phyloP scores from a whole-genome alignment of 768 basidiomycete genomes.

The Boletus sp. region DNA sequence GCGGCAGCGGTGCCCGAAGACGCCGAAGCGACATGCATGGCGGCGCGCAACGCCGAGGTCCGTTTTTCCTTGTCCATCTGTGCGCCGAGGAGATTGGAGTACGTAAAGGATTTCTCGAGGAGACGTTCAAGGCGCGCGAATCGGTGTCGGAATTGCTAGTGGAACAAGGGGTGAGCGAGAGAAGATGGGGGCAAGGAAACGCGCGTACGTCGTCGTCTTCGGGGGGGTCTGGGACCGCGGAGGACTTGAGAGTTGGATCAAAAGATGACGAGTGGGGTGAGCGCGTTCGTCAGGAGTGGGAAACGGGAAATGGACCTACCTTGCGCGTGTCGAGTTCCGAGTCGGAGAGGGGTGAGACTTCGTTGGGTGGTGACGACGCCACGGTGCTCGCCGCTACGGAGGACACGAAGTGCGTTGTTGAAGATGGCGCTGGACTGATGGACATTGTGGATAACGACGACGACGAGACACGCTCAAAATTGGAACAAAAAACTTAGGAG shows the following conservation, averaged over 20 bases:
- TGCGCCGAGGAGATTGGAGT: slow-evolving; percentile 63
- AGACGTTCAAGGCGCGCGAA: slow-evolving; percentile 58
- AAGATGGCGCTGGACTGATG: slow-evolving; percentile 14
- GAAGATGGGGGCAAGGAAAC: background rate
- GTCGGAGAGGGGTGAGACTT: background rate
- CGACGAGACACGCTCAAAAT: too few relatives aligned
- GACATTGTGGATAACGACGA: slow-evolving; percentile 17
- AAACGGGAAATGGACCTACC: slow-evolving; percentile 12
- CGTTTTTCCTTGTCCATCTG: slow-evolving; percentile 65
- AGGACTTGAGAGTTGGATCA: slow-evolving; percentile 7
- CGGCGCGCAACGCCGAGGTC: slow-evolving; percentile 28
- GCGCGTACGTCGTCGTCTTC: slow-evolving; percentile 24
- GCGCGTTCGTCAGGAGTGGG: background rate
- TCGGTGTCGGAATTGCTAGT: slow-evolving; percentile 48
- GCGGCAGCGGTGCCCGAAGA: background rate
- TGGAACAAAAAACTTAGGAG: background rate
- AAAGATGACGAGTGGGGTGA: background rate
- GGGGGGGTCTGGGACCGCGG: slow-evolving; percentile 2
- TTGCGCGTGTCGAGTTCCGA: slow-evolving; percentile 6
- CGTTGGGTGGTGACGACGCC: slow-evolving; percentile 26
- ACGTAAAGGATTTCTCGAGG: slow-evolving; percentile 74
- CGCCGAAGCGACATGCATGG: slow-evolving; percentile 20
- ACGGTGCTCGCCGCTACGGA: slow-evolving; percentile 24
- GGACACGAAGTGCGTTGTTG: slow-evolving; percentile 14
- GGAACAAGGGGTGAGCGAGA: background rate